Conservation (phyloP, 192 early-diverging fungal species). For the Gryganskiella cystojenkinii region DNA sequence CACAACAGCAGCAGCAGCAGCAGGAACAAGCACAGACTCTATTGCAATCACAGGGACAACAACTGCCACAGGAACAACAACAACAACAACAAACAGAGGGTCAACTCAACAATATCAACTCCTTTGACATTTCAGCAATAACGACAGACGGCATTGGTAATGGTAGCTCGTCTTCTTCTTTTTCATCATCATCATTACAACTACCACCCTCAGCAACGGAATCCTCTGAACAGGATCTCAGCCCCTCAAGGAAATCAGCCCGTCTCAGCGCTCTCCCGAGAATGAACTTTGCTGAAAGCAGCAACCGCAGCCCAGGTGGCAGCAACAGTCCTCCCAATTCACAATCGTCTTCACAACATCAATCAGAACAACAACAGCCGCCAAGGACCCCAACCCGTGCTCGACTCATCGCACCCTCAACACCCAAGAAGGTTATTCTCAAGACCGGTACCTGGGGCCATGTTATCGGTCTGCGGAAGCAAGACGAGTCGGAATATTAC, state of each 20-base stretch:
- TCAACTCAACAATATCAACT: too few species aligned
- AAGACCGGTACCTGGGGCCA: conserved; percentile 32
- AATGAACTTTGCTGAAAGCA: neutral
- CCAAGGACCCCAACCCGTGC: neutral
- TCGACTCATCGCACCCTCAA: conserved; percentile 8
- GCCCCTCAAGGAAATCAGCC: conserved; percentile 29
- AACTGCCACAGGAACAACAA: conserved; percentile 7
- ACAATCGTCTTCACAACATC: too few species aligned
- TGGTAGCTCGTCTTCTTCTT: too few species aligned
- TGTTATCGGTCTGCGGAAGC: conserved; percentile 25
- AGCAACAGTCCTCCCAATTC: too few species aligned
- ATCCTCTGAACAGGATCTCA: conserved; percentile 3
- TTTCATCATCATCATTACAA: neutral
- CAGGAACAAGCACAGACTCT: neutral
- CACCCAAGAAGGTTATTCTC: conserved; percentile 20
- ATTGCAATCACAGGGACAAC: neutral
- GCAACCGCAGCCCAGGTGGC: neutral
- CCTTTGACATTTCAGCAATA: too few species aligned
- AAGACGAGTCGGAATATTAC: conserved; percentile 28
- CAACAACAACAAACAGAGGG: too few species aligned
- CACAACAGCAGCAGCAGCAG: too few species aligned
- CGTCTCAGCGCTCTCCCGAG: conserved; percentile 10
- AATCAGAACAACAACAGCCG: neutral
- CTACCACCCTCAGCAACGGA: neutral
- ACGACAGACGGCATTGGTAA: too few species aligned